Evolutionary conservation across 306 rosid species (phyloP).

Genomic region (Cicer arietinum): DNA sequence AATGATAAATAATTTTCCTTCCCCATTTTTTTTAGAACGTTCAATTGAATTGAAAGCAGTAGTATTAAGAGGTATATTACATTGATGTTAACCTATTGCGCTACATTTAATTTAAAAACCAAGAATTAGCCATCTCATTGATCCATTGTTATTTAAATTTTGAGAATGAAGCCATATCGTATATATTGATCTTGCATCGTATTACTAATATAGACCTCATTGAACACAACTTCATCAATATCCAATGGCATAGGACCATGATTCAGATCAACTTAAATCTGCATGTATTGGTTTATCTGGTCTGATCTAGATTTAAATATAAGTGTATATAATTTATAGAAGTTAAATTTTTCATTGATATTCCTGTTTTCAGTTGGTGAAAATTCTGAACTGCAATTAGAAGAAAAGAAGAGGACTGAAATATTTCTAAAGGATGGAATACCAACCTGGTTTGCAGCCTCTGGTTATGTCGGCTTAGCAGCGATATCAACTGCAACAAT

Average conservation of each 20-base stretch:
- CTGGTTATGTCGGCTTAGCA: slow-evolving; percentile 83
- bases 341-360: slow-evolving; percentile 37
- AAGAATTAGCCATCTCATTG: background rate
- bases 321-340: background rate
- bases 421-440: slow-evolving; percentile 81
- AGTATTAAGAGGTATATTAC: background rate
- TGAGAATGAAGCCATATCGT: slow-evolving; percentile 25
- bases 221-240: slow-evolving; percentile 1
- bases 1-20: no score
- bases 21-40: background rate
- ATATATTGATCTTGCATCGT: background rate
- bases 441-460: slow-evolving; percentile 85
- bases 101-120: no score
- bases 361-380: slow-evolving; percentile 61
- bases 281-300: slow-evolving; percentile 23
- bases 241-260: background rate
- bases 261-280: background rate
- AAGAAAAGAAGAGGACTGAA: slow-evolving; percentile 65
- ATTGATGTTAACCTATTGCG: background rate
- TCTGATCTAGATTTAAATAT: background rate
- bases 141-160: slow-evolving; percentile 17
- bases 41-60: slow-evolving; percentile 15
- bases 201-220: background rate
- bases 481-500: slow-evolving; percentile 75
- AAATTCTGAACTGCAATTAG: slow-evolving; percentile 53